Conservation (phyloP, 169 alveolate genomes). For the Babesia sp. region DNA sequence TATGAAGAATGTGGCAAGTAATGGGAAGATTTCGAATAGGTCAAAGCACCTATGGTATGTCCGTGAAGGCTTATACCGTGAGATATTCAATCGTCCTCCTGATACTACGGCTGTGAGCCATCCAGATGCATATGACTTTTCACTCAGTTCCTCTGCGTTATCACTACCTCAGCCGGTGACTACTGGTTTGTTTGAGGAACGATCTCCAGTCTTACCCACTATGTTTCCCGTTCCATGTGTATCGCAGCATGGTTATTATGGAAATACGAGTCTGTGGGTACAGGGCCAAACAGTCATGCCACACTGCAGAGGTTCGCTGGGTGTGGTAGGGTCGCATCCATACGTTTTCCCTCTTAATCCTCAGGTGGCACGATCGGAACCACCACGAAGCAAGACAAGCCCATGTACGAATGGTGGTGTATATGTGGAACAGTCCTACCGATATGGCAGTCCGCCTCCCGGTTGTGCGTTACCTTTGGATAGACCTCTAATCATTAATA, state of each 20-base stretch:
- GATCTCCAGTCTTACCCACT: not conserved
- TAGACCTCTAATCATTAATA: constrained; percentile 1
- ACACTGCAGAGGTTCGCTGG: no score
- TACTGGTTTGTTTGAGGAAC: no score
- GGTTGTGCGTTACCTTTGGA: not conserved
- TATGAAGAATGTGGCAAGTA: constrained; percentile 10
- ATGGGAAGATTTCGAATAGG: not conserved
- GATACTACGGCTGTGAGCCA: not conserved
- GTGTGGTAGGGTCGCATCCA: no score
- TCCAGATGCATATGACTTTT: not conserved
- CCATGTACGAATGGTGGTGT: not conserved
- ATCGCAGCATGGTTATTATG: not conserved
- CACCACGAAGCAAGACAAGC: not conserved
- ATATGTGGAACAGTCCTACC: not conserved
- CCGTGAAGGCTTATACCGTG: constrained; percentile 20
- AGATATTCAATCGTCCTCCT: not conserved
- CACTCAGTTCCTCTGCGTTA: not conserved
- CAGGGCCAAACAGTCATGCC: not conserved
- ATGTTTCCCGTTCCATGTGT: not conserved
- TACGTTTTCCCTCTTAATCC: not conserved
- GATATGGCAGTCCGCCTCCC: constrained; percentile 11
- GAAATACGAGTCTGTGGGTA: not conserved
- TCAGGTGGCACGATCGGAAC: not conserved
- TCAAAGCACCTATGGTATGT: constrained; percentile 23
- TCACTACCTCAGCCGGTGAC: not conserved